phyloP scores from a whole-genome alignment of 2,329 filamentous ascomycete genomes.

The Nemania sp. region DNA sequence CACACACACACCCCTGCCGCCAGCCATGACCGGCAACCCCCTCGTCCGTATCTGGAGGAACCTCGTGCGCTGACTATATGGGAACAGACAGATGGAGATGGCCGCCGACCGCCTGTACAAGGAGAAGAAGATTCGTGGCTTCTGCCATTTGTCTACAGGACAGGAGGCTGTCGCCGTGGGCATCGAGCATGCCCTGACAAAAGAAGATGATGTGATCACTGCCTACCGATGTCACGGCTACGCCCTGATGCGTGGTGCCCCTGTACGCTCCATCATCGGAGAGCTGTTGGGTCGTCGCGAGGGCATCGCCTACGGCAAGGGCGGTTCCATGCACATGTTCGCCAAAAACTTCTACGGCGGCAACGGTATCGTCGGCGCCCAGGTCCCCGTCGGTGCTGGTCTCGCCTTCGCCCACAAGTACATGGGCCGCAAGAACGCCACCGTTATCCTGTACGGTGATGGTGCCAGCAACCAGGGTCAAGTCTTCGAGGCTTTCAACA shows the following conservation, averaged over 20 bases:
- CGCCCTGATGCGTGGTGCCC: constrained; percentile 91
- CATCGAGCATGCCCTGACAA: constrained; percentile 94
- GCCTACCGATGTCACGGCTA: constrained; percentile 99
- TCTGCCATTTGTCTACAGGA: constrained; percentile 97
- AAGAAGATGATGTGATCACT: constrained; percentile 92
- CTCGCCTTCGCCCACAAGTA: constrained; percentile 98
- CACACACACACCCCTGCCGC: too few relatives aligned
- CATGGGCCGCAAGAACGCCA: constrained; percentile 81
- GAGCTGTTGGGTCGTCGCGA: constrained; percentile 93
- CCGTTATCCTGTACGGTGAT: constrained; percentile 92
- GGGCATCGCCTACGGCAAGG: constrained; percentile 98
- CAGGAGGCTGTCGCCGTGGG: constrained; percentile 97
- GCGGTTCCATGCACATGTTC: constrained; percentile 99
- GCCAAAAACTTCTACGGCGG: constrained; percentile 96
- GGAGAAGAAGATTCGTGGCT: constrained; percentile 99
- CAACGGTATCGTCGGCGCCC: constrained; percentile 98
- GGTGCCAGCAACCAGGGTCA: constrained; percentile 99
- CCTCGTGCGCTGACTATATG: background rate
- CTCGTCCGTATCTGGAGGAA: background rate
- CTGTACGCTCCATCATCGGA: constrained; percentile 90
- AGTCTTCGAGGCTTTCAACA: constrained; percentile 99
- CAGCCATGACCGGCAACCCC: background rate
- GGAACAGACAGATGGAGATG: constrained; percentile 95
- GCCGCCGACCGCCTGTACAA: constrained; percentile 98
- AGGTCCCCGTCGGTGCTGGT: constrained; percentile 95